These are phyloP conservation scores for Camellia oleifera DNA, from an alignment of 179 eudicot genomes.

Conservation along the genomic window DNA sequence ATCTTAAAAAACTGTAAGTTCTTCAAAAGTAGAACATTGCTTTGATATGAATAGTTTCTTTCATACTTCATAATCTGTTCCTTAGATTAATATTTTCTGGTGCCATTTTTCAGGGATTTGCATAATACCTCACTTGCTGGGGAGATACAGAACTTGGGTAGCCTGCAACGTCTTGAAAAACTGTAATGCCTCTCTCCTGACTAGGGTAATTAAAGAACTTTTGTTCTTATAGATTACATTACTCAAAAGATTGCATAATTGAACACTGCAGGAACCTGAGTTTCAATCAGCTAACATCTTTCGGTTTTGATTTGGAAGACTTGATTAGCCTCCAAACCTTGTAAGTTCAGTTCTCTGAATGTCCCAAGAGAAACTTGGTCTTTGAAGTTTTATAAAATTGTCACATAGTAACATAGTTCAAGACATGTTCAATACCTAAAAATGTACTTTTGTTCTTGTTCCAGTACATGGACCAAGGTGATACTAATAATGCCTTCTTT, in stretches of 20 bases:
- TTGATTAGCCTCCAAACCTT: constrained; percentile 57
- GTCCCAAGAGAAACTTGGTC: neutral
- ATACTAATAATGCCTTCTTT: constrained; percentile 13
- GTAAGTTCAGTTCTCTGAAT: constrained; percentile 38
- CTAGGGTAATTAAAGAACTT: neutral
- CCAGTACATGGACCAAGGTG: neutral
- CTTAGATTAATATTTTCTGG: constrained; percentile 3
- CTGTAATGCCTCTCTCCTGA: constrained; percentile 39
- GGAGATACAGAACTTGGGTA: constrained; percentile 62
- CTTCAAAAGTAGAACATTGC: neutral
- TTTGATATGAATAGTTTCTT: neutral
- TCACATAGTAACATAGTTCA: neutral
- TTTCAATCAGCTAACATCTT: constrained; percentile 62
- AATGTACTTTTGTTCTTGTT: neutral
- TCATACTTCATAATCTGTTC: neutral
- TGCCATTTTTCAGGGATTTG: constrained; percentile 50
- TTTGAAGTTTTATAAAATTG: too few species aligned
- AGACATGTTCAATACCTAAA: neutral
- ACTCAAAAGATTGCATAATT: neutral
- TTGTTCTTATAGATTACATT: neutral
- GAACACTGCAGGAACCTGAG: constrained; percentile 64
- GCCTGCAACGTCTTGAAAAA: constrained; percentile 59
- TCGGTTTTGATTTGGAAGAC: constrained; percentile 55
- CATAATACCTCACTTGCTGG: constrained; percentile 72
- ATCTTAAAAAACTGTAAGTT: constrained; percentile 64